Evolutionary conservation across 805 yeast genomes (phyloP).

Genomic region (Suhomyces canberraensis): DNA sequence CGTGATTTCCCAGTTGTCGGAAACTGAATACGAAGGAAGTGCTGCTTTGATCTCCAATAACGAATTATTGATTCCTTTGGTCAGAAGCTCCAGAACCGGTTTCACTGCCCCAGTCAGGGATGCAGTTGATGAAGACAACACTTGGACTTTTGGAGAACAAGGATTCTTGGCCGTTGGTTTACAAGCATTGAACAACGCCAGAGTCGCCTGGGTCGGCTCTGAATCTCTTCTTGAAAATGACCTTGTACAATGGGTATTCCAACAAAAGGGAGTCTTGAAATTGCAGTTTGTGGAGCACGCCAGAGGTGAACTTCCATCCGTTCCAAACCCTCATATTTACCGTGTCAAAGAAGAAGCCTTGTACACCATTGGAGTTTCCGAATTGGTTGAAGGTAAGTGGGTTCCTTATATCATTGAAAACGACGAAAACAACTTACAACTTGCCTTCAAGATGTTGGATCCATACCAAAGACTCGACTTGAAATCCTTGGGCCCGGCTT

Average conservation of each 20-base stretch:
- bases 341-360: constrained; percentile 70
- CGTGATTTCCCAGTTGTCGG: constrained; percentile 5
- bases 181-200: constrained; percentile 76
- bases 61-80: constrained; percentile 65
- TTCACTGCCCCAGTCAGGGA: constrained; percentile 46
- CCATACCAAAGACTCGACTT: constrained; percentile 87
- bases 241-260: constrained; percentile 65
- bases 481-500: constrained; percentile 37
- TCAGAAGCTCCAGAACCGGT: constrained; percentile 65
- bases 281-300: constrained; percentile 52
- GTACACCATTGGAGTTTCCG: constrained; percentile 51
- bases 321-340: constrained; percentile 45
- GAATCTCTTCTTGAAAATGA: constrained; percentile 42
- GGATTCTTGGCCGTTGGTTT: constrained; percentile 71
- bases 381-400: constrained; percentile 56
- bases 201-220: constrained; percentile 81
- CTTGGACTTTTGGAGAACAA: constrained; percentile 82
- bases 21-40: constrained; percentile 43
- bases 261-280: constrained; percentile 61
- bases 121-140: constrained; percentile 37
- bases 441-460: constrained; percentile 86
- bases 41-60: constrained; percentile 71
- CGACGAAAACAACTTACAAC: constrained; percentile 60
- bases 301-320: constrained; percentile 46
- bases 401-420: constrained; percentile 48